Base-by-base conservation (phyloP, 805 yeast species). In the Saccharomyces kudriavzevii region DNA sequence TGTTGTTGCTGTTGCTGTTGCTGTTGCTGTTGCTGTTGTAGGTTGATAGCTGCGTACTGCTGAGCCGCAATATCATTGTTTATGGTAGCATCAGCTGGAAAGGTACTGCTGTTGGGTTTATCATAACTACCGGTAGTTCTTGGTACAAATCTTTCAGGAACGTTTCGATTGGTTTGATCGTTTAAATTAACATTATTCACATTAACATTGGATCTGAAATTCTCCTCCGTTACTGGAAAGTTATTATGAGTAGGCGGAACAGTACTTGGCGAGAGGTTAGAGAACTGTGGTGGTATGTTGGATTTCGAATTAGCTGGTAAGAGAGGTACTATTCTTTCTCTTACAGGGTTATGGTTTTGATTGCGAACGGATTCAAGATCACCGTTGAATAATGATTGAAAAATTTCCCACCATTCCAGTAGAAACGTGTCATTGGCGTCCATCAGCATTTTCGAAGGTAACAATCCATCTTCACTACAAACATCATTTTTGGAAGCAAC, bases 351-450 rank as follows among this genome's bases (percentile, higher is more conserved):
- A 22, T 48, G 48, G 25, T 51, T 56, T 6, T 35, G 24, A 9
- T 17, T 6, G 43, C 9, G 17, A 58, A 51, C 43, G 17, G 43
- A 35, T 17, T 35, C 43, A 9, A 35, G 24, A 9, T 35, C 43
- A 49, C 43, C 43, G 22, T 35, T 35, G 11, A 17, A 35, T 6
- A 35, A 35, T 9, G 77, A 70, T 78, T 81, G 76, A 13, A 81
- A 59, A 9, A 76, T 66, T 50, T 75, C 73, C 82, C 83, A 81
- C 85, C 85, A 81, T 57, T 81, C 83, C 49, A 77, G 63, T 13
- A 81, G 62, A 55, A 79, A 78, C 0, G 81, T 73, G 22, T 77
- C 80, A 3, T 73, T 71, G 1, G 75, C 68, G 30, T 73, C 67
- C 69, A 73, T 72, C 40, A 75, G 62, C 75, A 73, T 74, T 53